These are phyloP conservation scores for Venturia oleaginea DNA, from an alignment of 2,329 filamentous ascomycete genomes.

Conservation along the genomic window DNA sequence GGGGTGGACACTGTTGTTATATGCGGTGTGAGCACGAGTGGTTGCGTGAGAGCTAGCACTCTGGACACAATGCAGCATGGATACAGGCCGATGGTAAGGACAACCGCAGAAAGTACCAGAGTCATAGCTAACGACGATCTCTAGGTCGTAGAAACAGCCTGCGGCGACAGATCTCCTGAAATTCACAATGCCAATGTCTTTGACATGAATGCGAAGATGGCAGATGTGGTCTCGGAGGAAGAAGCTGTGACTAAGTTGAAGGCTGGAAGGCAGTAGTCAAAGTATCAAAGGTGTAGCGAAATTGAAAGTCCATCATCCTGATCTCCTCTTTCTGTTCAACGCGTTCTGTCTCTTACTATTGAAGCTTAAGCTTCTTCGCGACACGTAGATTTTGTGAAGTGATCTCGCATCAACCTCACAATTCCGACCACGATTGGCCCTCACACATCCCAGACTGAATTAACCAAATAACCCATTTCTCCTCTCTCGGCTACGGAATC, in stretches of 20 bases:
- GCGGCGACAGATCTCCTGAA: slow-evolving; percentile 36
- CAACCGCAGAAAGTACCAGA: not conserved
- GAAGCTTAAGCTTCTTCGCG: too few relatives aligned
- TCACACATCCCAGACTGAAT: not conserved
- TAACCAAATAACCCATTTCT: not conserved
- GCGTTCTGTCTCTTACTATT: too few relatives aligned
- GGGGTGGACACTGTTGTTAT: slow-evolving; percentile 37
- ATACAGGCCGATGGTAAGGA: slow-evolving; percentile 36
- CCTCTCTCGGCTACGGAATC: not conserved
- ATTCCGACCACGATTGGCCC: not conserved
- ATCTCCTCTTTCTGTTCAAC: not conserved
- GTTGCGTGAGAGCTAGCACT: slow-evolving; percentile 37
- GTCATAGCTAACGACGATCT: not conserved
- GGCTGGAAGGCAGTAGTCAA: slow-evolving; percentile 24
- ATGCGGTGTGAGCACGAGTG: slow-evolving; percentile 40
- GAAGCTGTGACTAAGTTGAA: slow-evolving; percentile 33
- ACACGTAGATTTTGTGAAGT: too few relatives aligned
- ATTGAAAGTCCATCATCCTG: not conserved
- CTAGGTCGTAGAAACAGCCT: slow-evolving; percentile 37
- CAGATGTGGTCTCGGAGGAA: slow-evolving; percentile 35
- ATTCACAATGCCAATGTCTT: slow-evolving; percentile 39
- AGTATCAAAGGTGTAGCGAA: not conserved
- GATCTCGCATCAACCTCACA: too few relatives aligned
- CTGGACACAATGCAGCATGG: slow-evolving; percentile 38
- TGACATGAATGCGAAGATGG: slow-evolving; percentile 39